Percentiles rank a stretch among this genome's conserved stretches.
Evolutionary conservation across 2,329 filamentous ascomycete genomes (phyloP).

Genomic region (Fusarium sp.): DNA sequence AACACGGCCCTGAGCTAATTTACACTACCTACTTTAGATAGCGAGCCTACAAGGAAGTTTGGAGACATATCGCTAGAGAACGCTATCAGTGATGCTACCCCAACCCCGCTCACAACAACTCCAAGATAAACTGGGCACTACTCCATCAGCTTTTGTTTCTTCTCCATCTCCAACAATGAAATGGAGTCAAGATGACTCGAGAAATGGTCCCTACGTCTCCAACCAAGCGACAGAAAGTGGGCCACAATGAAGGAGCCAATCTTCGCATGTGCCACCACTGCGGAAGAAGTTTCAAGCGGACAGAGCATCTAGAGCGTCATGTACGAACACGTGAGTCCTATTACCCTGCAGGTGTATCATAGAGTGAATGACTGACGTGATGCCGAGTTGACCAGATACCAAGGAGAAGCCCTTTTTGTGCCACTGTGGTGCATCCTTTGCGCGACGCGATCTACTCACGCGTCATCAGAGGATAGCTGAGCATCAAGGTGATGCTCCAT

Average conservation of each 20-base stretch:
- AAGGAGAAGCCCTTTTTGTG: conserved; percentile 61
- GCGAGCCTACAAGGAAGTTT: neutral
- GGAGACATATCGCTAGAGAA: neutral
- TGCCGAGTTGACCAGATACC: conserved; percentile 50
- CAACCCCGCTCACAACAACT: conserved; percentile 9
- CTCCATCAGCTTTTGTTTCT: neutral
- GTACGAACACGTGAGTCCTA: conserved; percentile 56
- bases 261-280: conserved; percentile 55
- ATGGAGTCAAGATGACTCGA: conserved; percentile 17
- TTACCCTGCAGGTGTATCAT: neutral
- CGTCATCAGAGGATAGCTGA: conserved; percentile 50
- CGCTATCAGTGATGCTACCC: conserved; percentile 9
- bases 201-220: conserved; percentile 1
- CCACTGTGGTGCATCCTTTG: conserved; percentile 57
- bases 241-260: conserved; percentile 21
- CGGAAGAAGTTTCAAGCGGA: conserved; percentile 57
- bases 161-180: conserved; percentile 11
- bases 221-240: conserved; percentile 27
- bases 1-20: neutral
- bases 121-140: conserved; percentile 20
- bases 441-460: conserved; percentile 57
- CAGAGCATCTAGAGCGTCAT: conserved; percentile 59
- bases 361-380: neutral
- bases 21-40: neutral
- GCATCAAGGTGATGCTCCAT: conserved; percentile 1